Evolutionary conservation across 2,329 filamentous ascomycete species (phyloP).

Genomic region (Penicillium sp.): DNA sequence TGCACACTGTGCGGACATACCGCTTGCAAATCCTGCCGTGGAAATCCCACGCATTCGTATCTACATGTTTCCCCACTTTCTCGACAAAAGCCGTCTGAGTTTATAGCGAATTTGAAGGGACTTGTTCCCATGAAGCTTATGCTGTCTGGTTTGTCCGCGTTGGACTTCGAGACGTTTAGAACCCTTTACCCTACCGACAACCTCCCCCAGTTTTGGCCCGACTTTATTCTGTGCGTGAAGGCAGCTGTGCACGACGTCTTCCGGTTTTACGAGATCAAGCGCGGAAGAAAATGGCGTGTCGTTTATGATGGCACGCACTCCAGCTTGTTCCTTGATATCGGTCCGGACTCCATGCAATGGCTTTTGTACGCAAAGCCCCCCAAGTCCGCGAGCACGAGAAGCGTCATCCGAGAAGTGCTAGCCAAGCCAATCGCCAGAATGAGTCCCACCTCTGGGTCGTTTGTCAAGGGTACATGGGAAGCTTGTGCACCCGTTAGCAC

Average conservation of each 20-base stretch:
- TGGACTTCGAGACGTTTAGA: slow-evolving; percentile 24
- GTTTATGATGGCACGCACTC: slow-evolving; percentile 29
- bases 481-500: slow-evolving; percentile 43
- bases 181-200: slow-evolving; percentile 13
- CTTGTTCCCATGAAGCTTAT: slow-evolving; percentile 44
- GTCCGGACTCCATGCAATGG: slow-evolving; percentile 42
- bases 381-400: slow-evolving; percentile 39
- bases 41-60: slow-evolving; percentile 54
- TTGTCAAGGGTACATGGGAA: slow-evolving; percentile 46
- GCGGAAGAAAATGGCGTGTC: slow-evolving; percentile 33
- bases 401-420: slow-evolving; percentile 43
- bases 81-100: slow-evolving; percentile 44
- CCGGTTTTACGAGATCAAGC: slow-evolving; percentile 30
- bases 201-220: slow-evolving; percentile 28
- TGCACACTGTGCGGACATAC: slow-evolving; percentile 56
- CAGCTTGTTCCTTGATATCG: slow-evolving; percentile 29
- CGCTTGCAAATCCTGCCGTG: slow-evolving; percentile 53
- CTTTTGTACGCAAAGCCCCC: slow-evolving; percentile 49
- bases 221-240: slow-evolving; percentile 33
- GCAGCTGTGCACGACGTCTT: slow-evolving; percentile 27
- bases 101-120: slow-evolving; percentile 45
- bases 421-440: slow-evolving; percentile 50
- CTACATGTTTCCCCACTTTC: slow-evolving; percentile 16
- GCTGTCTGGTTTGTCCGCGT: slow-evolving; percentile 30
- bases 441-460: slow-evolving; percentile 29